Conservation (phyloP, 371 early-diverging fungal genomes). For the Mortierella sp. region DNA sequence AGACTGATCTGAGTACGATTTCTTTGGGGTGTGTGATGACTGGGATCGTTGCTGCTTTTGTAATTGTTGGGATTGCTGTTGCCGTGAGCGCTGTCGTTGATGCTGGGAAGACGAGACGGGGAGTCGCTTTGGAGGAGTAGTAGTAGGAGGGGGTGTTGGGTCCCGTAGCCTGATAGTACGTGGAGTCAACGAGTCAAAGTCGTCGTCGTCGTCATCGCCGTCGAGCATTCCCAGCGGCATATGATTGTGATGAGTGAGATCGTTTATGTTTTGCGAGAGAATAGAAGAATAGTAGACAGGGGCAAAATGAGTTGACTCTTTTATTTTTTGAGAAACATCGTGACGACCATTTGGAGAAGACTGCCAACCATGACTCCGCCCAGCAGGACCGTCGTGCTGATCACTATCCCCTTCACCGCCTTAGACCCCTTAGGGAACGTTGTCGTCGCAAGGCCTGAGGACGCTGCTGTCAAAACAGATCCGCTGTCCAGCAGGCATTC, state of each 20-base stretch:
- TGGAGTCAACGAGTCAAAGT: slow-evolving; percentile 14
- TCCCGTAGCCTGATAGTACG: not conserved
- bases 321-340: slow-evolving; percentile 18
- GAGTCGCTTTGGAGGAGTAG: not conserved
- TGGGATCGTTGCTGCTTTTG: not conserved
- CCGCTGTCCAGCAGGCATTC: slow-evolving; percentile 42
- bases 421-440: slow-evolving; percentile 25
- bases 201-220: slow-evolving; percentile 21
- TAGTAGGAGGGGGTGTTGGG: slow-evolving; percentile 1
- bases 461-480: slow-evolving; percentile 10
- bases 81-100: not conserved
- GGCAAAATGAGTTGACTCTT: not conserved
- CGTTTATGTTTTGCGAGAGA: not conserved
- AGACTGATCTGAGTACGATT: not conserved
- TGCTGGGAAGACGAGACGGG: slow-evolving; percentile 4
- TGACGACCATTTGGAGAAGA: slow-evolving; percentile 34
- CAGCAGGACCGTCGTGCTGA: slow-evolving; percentile 40
- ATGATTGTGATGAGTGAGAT: not conserved
- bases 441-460: slow-evolving; percentile 18
- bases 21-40: not conserved
- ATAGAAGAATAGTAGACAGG: not conserved
- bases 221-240: not conserved
- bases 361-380: slow-evolving; percentile 54
- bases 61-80: not conserved
- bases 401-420: slow-evolving; percentile 38